A percentile compares a stretch with the other conserved stretches of the same genome.
These are phyloP conservation scores for Rhizomucor miehei DNA, from an alignment of 371 early-diverging fungal species.

Conservation along the genomic window DNA sequence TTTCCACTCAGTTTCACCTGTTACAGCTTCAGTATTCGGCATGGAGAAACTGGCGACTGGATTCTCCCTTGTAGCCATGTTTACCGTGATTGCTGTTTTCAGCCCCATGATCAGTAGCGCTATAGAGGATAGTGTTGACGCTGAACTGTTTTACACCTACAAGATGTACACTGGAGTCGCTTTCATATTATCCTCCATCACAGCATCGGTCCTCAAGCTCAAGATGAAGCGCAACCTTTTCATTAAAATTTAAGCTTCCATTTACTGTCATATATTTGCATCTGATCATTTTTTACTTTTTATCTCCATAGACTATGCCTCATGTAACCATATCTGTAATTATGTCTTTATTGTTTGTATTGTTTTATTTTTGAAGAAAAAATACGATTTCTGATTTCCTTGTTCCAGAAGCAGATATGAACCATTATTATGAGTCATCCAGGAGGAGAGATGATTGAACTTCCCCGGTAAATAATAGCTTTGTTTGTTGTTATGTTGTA, in stretches of 20 bases:
- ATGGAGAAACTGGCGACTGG: constrained; percentile 15
- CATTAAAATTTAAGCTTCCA: constrained; percentile 2
- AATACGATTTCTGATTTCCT: too few relatives aligned
- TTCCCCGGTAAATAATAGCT: too few relatives aligned
- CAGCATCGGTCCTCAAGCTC: neutral
- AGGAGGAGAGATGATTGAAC: too few relatives aligned
- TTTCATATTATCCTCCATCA: neutral
- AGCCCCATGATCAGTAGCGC: constrained; percentile 20
- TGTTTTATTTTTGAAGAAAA: too few relatives aligned
- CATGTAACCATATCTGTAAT: too few relatives aligned
- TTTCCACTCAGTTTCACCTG: constrained; percentile 21
- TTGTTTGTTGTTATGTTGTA: too few relatives aligned
- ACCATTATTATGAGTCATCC: too few relatives aligned
- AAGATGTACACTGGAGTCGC: constrained; percentile 14
- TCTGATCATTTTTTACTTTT: too few relatives aligned
- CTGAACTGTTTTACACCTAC: constrained; percentile 15
- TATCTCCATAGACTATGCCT: too few relatives aligned
- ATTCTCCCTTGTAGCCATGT: constrained; percentile 13
- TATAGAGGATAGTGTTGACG: constrained; percentile 5
- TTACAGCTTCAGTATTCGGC: constrained; percentile 22
- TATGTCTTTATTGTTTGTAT: too few relatives aligned
- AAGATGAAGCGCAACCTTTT: neutral
- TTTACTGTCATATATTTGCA: too few relatives aligned
- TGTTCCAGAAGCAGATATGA: too few relatives aligned
- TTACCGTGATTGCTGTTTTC: constrained; percentile 9